Evolutionary conservation across 2,329 filamentous ascomycete genomes (phyloP).

Genomic region (Colletotrichum tanaceti): DNA sequence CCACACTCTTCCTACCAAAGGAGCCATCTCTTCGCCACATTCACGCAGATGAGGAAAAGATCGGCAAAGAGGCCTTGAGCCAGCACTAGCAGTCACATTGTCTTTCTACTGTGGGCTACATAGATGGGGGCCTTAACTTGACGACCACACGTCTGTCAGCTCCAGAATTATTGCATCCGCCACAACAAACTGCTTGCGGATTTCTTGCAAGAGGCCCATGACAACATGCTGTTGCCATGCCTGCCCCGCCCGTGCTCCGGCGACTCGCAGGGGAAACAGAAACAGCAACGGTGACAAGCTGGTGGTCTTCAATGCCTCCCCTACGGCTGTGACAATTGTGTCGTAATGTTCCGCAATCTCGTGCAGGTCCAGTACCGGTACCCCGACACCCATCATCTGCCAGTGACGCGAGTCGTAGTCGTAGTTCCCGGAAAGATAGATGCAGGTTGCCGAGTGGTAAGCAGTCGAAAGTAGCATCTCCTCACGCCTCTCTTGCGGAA

Average conservation of each 20-base stretch:
- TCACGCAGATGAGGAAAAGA: too few relatives aligned
- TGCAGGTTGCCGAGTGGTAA: constrained; percentile 50
- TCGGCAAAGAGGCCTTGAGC: too few relatives aligned
- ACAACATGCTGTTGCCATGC: constrained; percentile 44
- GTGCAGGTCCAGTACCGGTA: constrained; percentile 42
- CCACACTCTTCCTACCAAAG: too few relatives aligned
- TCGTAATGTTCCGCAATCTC: constrained; percentile 44
- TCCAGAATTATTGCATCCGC: constrained; percentile 28
- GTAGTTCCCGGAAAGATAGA: constrained; percentile 52
- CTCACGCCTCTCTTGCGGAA: neutral
- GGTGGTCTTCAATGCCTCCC: constrained; percentile 39
- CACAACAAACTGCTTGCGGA: constrained; percentile 19
- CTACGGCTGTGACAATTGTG: constrained; percentile 44
- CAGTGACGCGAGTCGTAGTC: constrained; percentile 51
- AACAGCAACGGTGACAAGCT: constrained; percentile 49
- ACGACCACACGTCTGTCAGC: constrained; percentile 15
- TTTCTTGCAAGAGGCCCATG: constrained; percentile 37
- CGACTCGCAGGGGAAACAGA: constrained; percentile 51
- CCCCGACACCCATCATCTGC: constrained; percentile 42
- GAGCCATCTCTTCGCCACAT: too few relatives aligned
- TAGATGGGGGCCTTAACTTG: neutral
- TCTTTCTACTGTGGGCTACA: too few relatives aligned
- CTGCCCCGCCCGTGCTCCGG: constrained; percentile 47
- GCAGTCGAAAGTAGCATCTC: constrained; percentile 43
- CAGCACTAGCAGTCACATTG: too few relatives aligned